A percentile compares a stretch with the other conserved stretches of the same genome.
Conservation (phyloP, 345 rosid genomes). For the Eucalyptus cloeziana region DNA sequence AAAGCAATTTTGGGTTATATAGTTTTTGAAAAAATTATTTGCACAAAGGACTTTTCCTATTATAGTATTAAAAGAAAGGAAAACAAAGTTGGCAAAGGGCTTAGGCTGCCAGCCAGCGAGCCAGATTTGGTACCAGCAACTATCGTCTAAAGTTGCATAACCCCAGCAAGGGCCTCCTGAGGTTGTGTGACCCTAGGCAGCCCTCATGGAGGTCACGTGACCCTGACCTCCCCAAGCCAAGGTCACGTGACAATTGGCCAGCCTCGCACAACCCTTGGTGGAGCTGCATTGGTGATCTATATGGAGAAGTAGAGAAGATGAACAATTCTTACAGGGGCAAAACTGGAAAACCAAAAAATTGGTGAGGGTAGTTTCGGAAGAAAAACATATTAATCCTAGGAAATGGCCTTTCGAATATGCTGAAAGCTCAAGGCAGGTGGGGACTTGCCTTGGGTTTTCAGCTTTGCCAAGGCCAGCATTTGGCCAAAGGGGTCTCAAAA, state of each 20-base stretch:
- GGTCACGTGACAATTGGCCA: neutral
- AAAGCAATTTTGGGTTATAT: neutral
- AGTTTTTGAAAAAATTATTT: neutral
- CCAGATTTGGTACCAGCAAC: neutral
- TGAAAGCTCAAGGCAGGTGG: neutral
- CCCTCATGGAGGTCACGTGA: neutral
- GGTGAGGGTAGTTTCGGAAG: neutral
- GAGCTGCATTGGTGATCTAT: neutral
- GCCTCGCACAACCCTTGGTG: neutral
- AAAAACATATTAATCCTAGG: neutral
- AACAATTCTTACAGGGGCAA: neutral
- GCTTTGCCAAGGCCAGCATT: neutral
- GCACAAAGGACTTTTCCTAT: neutral
- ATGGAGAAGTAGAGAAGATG: neutral
- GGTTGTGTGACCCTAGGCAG: neutral
- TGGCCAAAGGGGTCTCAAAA: neutral
- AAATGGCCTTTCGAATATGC: neutral
- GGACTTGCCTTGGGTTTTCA: neutral
- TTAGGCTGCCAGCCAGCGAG: neutral
- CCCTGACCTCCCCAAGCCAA: neutral
- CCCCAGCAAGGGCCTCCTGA: neutral
- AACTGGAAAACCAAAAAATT: neutral
- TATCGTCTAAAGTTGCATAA: neutral
- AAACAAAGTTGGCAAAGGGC: no score
- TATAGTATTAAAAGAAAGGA: neutral